Evolutionary conservation across 164 flowering plant genomes (phyloP), one percentile per base, ranked within the genome.

Genomic region (Houttuynia cordata): DNA sequence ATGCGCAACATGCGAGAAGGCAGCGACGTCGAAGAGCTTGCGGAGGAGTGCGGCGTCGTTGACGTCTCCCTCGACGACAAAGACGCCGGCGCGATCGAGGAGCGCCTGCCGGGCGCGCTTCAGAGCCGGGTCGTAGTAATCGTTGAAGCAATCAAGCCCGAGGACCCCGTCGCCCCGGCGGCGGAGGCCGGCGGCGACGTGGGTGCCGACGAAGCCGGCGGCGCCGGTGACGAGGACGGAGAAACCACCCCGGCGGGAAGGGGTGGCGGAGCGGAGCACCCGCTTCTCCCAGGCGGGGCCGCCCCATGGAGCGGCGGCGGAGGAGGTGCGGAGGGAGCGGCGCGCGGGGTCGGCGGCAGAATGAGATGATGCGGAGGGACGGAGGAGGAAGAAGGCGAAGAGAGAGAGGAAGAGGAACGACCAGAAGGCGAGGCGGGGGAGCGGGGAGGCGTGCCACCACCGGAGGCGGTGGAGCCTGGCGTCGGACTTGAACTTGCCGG

Each of bases 201-300:
- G 97, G 34, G 85, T 80, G 0, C 97, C 97, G 5, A 91, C 96
- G 55, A 91, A 91, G 1, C 97, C 97, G 24, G 94, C 94, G 4
- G 97, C 96, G 4, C 97, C 97, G 8, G 97, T 91, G 41, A 91
- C 97, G 23, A 91, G 71, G 0, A 91, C 97, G 7, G 86, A 82
- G 45, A 86, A 42, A 12, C 93, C 96, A 30, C 76, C 73, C 0
- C 70, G 59, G 14, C 86, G 81, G 56, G 80, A 67, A 4, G 75
- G 66, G n/a, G 93, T 84, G 0, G 96, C 84, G 37, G 83, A 66
- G 0, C 81, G 74, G 30, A 87, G 49, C 3, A 45, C 49, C 49
- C 17, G 49, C 14, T 10, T 45, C 49, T 45, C 49, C 49, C 49
- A 45, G 13, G 49, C 2, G 49, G 49, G 17, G 49, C 49, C 10